Evolutionary conservation across 2,329 filamentous ascomycete genomes (phyloP).

Genomic region (Aureobasidium sp.): DNA sequence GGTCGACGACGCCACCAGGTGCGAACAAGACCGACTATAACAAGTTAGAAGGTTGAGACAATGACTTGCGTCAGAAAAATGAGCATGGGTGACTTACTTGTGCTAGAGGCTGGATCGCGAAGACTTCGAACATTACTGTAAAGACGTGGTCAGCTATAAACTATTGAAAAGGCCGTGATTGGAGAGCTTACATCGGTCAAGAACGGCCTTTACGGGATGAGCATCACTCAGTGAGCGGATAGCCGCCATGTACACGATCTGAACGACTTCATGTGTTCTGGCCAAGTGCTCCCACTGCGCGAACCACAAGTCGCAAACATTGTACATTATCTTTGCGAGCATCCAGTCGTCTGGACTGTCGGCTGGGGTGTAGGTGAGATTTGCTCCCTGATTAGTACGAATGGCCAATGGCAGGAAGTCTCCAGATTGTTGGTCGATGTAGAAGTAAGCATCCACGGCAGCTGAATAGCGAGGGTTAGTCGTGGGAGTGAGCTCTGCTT

Average conservation of each 20-base stretch:
- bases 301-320: slow-evolving; percentile 1
- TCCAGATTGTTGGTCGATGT: neutral
- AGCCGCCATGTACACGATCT: slow-evolving; percentile 1
- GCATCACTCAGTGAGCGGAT: neutral
- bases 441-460: neutral
- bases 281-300: neutral
- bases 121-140: slow-evolving; percentile 1
- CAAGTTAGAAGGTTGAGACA: neutral
- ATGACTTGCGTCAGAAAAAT: neutral
- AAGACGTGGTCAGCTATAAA: neutral
- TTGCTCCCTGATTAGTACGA: neutral
- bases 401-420: neutral
- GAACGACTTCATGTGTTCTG: neutral
- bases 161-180: neutral
- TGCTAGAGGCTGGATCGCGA: neutral
- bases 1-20: neutral
- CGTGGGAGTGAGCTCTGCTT: neutral
- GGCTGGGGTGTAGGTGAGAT: neutral
- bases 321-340: slow-evolving; percentile 2
- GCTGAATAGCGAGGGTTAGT: neutral
- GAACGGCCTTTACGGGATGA: neutral
- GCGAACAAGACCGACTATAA: neutral
- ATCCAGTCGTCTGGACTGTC: neutral
- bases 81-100: neutral
- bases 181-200: neutral